Percentiles rank a stretch among this genome's conserved stretches.
Evolutionary conservation across 2,329 filamentous ascomycete species (phyloP).

Genomic region (Ceratocystis harringtonii): DNA sequence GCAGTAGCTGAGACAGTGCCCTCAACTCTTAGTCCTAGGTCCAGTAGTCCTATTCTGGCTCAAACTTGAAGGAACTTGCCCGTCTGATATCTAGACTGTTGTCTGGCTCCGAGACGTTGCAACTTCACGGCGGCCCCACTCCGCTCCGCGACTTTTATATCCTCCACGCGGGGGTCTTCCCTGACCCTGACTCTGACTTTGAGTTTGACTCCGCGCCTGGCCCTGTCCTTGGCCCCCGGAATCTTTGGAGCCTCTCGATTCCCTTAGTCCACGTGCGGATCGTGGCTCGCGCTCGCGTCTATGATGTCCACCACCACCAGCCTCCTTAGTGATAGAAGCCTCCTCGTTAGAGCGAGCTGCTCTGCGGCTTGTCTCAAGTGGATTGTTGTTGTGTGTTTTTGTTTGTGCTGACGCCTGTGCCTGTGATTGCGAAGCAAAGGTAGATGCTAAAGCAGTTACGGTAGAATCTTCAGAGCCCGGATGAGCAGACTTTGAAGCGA

Average conservation of each 20-base stretch:
- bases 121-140: conserved; percentile 13
- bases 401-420: too few relatives aligned
- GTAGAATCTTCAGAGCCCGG: neutral
- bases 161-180: conserved; percentile 4
- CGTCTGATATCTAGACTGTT: neutral
- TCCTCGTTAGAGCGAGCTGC: neutral
- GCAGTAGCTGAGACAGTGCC: too few relatives aligned
- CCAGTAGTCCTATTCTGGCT: too few relatives aligned
- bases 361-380: neutral
- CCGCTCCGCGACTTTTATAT: conserved; percentile 11
- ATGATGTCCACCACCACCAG: too few relatives aligned
- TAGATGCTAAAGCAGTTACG: neutral
- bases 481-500: too few relatives aligned
- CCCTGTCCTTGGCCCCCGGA: neutral
- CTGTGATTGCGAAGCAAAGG: neutral
- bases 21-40: too few relatives aligned
- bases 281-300: too few relatives aligned
- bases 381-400: neutral
- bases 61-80: too few relatives aligned
- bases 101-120: conserved; percentile 2
- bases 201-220: neutral
- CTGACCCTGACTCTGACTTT: neutral
- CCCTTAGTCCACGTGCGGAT: neutral
- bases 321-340: too few relatives aligned
- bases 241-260: neutral